Base-by-base conservation (phyloP, 2,329 filamentous ascomycete species). In the Ascochyta pisi region DNA sequence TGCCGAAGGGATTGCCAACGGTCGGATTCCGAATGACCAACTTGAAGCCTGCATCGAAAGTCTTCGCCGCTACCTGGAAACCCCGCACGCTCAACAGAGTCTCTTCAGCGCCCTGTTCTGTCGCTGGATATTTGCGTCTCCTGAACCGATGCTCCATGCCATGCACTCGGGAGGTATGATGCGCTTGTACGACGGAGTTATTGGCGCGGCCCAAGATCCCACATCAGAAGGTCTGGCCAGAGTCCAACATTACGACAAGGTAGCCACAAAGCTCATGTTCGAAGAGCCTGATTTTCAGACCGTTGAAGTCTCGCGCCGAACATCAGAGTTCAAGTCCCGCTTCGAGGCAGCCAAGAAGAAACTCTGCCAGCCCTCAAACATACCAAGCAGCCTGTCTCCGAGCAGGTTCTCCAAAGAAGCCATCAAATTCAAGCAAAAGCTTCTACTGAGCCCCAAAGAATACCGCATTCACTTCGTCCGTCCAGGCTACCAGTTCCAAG, bases 101-200 rank as follows among this genome's bases (percentile, higher is more conserved):
- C 34, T 64, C 12, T 16, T 61, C 19, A 48, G 57, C 35, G 59
- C 59, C 13, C 19, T 62, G 10, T 33, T 67, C 12, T 62, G 54
- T 27, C 38, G 34, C 6, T 57, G 51, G 47, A 24, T 60, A 2
- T 62, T 65, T 27, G 5, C 15, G 2, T 19, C 22, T 4, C 34
- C 52, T 13, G 52, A 54, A 27, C 23, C 47, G 2, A 57, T 59
- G 49, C 60, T 60, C 13, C 13, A 34, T 1, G 13, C 15, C 7
- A 35, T 58, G 22, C 47, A 60, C 27, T 48, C 42, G 12, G 16
- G 16, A 2, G 47, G 37, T 16, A 39, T 38, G 23, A 38, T 51
- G 27, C 15, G 41, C 8, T n/a, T 50, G 6, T 59, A 59, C 38
- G 37, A 37, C 34, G 12, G 40, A 15, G 29, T 54, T 1, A 7